Evolutionary conservation across 148 eudicot genomes (phyloP), one percentile per base, ranked within the genome.

Genomic region (Pouteria glomerata): DNA sequence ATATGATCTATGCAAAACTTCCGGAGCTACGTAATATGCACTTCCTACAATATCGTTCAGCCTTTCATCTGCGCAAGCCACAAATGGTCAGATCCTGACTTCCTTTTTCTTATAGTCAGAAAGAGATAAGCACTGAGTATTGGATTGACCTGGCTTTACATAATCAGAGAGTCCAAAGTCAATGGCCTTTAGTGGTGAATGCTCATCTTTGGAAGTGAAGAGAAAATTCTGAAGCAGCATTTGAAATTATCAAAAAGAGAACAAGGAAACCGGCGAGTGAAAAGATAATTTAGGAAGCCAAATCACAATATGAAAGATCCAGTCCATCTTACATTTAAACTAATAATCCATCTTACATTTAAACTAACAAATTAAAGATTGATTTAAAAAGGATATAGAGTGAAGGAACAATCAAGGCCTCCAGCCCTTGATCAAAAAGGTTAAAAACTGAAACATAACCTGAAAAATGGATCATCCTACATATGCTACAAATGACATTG

Each of bases 11-110:
- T 93, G 98, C 76, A 93, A 84, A 77, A 93, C 98, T 76, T 93
- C 98, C 59, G 98, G 98, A 62, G 98, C 98, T 66, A 93, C 98
- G 66, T 93, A 93, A 70, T 90, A 93, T 70, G 98, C 98, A 82
- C 98, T 93, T 77, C 98, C 98, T 3, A 93, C 98, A 57, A 93
- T 93, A 76, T 93, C 98, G 68, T 90, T 93, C 80, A 93, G 75
- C 79, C 92, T 86, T 74, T 90, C 98, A 76, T 93, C 98, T 93
- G 97, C 80, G 79, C 69, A 70, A 74, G 29, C 55, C 48, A 50
- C 14, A 31, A 53, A 60, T 59, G 42, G 57, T 84, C 76, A 86
- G 73, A 62, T 63, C 44, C 57, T 7, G 51, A 50, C 76, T 57
- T 29, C 26, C 18, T 12, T 5, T 31, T 27, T 18, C 21, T 39